Percentiles rank a stretch among this genome's conserved stretches.
Conservation (phyloP, 176 grass and related monocot species). For the Eleusine coracana region DNA sequence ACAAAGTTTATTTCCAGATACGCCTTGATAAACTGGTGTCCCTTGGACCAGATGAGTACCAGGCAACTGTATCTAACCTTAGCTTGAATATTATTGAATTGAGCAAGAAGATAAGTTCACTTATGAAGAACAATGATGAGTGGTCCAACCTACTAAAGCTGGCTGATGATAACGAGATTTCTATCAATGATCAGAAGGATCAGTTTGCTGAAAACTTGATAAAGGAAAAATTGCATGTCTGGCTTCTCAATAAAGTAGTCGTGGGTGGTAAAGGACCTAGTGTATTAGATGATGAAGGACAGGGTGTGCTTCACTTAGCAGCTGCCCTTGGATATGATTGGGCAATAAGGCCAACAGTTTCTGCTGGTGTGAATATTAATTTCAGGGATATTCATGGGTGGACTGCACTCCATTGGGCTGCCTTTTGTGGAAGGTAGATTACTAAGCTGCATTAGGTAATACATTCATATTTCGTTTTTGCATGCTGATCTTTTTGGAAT, state of each 20-base stretch:
- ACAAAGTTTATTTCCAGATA: slow-evolving; percentile 71
- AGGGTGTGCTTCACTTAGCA: slow-evolving; percentile 79
- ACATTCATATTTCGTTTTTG: neutral
- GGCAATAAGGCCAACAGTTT: slow-evolving; percentile 66
- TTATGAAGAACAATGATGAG: slow-evolving; percentile 62
- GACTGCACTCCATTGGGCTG: slow-evolving; percentile 92
- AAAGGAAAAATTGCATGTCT: slow-evolving; percentile 70
- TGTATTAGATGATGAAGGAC: slow-evolving; percentile 86
- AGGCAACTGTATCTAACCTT: slow-evolving; percentile 47
- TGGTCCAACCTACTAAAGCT: slow-evolving; percentile 79
- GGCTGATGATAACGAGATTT: slow-evolving; percentile 55
- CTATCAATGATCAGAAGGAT: slow-evolving; percentile 49
- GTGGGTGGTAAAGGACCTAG: slow-evolving; percentile 65
- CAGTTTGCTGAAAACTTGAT: slow-evolving; percentile 73
- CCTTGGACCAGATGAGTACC: slow-evolving; percentile 58
- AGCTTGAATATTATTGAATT: slow-evolving; percentile 58
- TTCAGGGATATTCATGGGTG: slow-evolving; percentile 84
- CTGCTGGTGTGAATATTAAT: slow-evolving; percentile 75
- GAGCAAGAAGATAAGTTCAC: slow-evolving; percentile 64
- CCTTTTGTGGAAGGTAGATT: slow-evolving; percentile 78
- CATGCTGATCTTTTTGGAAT: slow-evolving; percentile 25
- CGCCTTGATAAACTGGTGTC: slow-evolving; percentile 76
- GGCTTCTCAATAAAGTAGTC: slow-evolving; percentile 81
- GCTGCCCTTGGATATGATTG: slow-evolving; percentile 91
- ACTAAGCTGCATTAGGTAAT: neutral